Percentiles rank a stretch among this genome's conserved stretches.
These are phyloP conservation scores for Ogataea minuta DNA, from an alignment of 805 yeast species.

Conservation along the genomic window DNA sequence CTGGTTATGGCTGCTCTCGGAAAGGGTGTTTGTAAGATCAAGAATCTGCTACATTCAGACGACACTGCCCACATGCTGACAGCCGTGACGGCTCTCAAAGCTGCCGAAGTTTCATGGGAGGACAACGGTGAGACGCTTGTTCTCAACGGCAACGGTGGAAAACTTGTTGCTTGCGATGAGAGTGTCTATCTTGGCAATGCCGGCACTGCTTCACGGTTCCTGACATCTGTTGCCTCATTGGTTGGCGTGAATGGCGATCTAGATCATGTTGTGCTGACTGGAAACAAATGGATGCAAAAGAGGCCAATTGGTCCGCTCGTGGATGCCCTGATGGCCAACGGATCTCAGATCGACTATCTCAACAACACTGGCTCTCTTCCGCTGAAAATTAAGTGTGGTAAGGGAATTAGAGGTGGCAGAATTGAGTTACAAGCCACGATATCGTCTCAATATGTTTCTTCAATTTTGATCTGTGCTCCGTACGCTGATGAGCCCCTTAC, in stretches of 20 bases:
- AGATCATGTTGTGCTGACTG: conserved; percentile 68
- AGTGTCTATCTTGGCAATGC: conserved; percentile 92
- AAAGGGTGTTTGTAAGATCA: conserved; percentile 75
- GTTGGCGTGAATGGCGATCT: conserved; percentile 48
- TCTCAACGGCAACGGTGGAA: conserved; percentile 82
- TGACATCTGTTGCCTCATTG: conserved; percentile 88
- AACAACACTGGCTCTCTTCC: conserved; percentile 85
- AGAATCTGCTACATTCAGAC: conserved; percentile 89
- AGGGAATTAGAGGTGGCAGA: conserved; percentile 81
- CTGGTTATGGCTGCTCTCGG: conserved; percentile 90
- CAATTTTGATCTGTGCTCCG: conserved; percentile 96
- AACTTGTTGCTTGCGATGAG: conserved; percentile 57
- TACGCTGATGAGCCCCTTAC: conserved; percentile 89
- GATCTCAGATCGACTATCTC: conserved; percentile 68
- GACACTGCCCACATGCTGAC: conserved; percentile 93
- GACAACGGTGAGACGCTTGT: conserved; percentile 89
- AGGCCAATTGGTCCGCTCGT: conserved; percentile 96
- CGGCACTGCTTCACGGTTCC: conserved; percentile 95
- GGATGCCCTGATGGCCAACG: conserved; percentile 82
- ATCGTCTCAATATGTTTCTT: conserved; percentile 96
- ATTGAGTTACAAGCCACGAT: conserved; percentile 94
- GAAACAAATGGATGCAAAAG: conserved; percentile 96
- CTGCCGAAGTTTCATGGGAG: conserved; percentile 79
- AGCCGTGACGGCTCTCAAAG: conserved; percentile 76
- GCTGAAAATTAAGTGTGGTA: conserved; percentile 63